Percentiles rank a stretch among this genome's conserved stretches.
Conservation (phyloP, 2,329 filamentous ascomycete species). For the Cladorrhinum sp. region DNA sequence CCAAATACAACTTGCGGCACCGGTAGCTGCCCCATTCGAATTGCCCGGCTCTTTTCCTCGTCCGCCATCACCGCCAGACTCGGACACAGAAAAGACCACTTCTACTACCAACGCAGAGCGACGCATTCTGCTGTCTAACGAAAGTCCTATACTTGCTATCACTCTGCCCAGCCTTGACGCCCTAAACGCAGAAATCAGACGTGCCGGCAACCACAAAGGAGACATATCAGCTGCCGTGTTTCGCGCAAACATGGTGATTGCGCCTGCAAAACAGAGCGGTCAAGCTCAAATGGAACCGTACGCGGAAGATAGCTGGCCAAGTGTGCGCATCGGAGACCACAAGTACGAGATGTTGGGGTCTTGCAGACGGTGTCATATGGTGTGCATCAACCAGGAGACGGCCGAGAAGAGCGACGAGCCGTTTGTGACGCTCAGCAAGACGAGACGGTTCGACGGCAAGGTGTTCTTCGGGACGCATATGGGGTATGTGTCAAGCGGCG, state of each 20-base stretch:
- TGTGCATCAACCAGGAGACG: slow-evolving; percentile 85
- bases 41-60: slow-evolving; percentile 55
- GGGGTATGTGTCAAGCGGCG: slow-evolving; percentile 41
- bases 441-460: slow-evolving; percentile 75
- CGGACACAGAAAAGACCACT: slow-evolving; percentile 45
- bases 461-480: slow-evolving; percentile 88
- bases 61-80: slow-evolving; percentile 55
- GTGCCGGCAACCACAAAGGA: slow-evolving; percentile 47
- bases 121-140: slow-evolving; percentile 81
- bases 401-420: slow-evolving; percentile 78
- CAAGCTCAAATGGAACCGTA: slow-evolving; percentile 45
- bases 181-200: slow-evolving; percentile 70
- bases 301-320: slow-evolving; percentile 75
- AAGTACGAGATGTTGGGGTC: slow-evolving; percentile 72
- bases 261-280: slow-evolving; percentile 25
- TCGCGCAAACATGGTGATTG: slow-evolving; percentile 81
- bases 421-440: slow-evolving; percentile 84
- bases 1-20: slow-evolving; percentile 34
- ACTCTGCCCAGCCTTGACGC: slow-evolving; percentile 74
- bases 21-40: slow-evolving; percentile 20
- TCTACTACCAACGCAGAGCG: slow-evolving; percentile 30
- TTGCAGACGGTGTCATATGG: slow-evolving; percentile 92
- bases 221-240: slow-evolving; percentile 72
- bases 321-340: slow-evolving; percentile 61
- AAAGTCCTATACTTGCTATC: slow-evolving; percentile 86